Percentiles rank a stretch among this genome's conserved stretches.
Evolutionary conservation across 352 stramenopile genomes (phyloP).

Genomic region (Poterioochromonas sp.): DNA sequence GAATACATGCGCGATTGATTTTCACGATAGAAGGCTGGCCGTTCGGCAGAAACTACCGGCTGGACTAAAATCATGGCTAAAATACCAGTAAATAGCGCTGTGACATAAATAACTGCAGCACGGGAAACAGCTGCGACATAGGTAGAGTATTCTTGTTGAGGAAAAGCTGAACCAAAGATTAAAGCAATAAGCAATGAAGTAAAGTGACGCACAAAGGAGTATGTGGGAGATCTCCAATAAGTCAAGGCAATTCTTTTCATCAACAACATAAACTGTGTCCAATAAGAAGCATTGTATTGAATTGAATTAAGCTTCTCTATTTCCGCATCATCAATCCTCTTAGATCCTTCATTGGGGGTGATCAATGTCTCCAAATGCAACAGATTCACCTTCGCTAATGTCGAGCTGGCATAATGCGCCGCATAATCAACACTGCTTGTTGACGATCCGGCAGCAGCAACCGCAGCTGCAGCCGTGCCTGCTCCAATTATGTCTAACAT

Average conservation of each 20-base stretch:
- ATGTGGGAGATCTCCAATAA: conserved; percentile 71
- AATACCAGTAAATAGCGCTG: conserved; percentile 65
- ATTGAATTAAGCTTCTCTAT: conserved; percentile 86
- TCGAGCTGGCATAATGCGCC: not conserved
- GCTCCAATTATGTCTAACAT: conserved; percentile 38
- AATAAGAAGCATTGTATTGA: conserved; percentile 25
- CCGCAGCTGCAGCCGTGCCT: conserved; percentile 45
- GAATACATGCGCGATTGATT: conserved; percentile 77
- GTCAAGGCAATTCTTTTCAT: conserved; percentile 48
- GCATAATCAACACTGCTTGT: conserved; percentile 5
- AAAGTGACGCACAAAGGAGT: conserved; percentile 66
- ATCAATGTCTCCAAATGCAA: not conserved
- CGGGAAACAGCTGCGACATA: not conserved
- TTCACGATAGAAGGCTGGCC: conserved; percentile 79
- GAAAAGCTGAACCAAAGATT: conserved; percentile 64
- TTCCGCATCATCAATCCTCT: conserved; percentile 59
- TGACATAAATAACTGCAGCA: conserved; percentile 67
- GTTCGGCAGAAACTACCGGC: conserved; percentile 61
- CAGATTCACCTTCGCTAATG: not conserved
- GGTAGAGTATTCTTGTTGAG: conserved; percentile 35
- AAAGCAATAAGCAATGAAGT: conserved; percentile 64
- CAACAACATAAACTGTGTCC: conserved; percentile 7
- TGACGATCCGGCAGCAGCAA: too few relatives aligned
- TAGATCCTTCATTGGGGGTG: not conserved
- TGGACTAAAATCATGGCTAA: conserved; percentile 61